Conservation (phyloP, 306 rosid genomes). For the Fragaria ananassa region DNA sequence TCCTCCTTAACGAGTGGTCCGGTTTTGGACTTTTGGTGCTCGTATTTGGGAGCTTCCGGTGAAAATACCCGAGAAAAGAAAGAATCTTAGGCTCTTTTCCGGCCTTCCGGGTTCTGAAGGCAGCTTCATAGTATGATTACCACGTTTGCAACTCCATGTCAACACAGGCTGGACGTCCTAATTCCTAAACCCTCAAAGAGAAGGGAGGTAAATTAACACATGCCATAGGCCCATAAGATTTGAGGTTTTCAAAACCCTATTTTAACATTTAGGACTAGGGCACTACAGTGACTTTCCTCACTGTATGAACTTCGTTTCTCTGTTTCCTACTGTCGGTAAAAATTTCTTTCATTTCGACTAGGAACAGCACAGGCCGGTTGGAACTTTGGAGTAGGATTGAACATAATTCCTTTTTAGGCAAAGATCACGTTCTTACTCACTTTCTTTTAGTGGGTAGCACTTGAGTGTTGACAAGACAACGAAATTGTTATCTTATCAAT, state of each 20-base stretch:
- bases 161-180: background rate
- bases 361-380: background rate
- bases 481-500: background rate
- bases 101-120: background rate
- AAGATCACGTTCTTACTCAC: background rate
- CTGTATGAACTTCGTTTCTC: background rate
- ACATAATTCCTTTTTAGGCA: background rate
- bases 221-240: background rate
- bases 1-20: background rate
- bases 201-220: background rate
- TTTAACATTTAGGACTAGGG: background rate
- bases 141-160: background rate
- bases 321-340: no score
- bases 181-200: background rate
- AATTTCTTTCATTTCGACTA: background rate
- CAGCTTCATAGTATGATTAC: background rate
- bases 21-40: background rate
- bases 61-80: background rate
- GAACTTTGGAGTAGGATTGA: background rate
- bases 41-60: background rate
- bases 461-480: background rate
- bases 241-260: background rate
- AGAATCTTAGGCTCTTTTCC: background rate
- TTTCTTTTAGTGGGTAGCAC: background rate
- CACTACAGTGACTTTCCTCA: background rate